Base-by-base conservation (phyloP, 78 protist genomes). In the Bigelowiella natans region DNA sequence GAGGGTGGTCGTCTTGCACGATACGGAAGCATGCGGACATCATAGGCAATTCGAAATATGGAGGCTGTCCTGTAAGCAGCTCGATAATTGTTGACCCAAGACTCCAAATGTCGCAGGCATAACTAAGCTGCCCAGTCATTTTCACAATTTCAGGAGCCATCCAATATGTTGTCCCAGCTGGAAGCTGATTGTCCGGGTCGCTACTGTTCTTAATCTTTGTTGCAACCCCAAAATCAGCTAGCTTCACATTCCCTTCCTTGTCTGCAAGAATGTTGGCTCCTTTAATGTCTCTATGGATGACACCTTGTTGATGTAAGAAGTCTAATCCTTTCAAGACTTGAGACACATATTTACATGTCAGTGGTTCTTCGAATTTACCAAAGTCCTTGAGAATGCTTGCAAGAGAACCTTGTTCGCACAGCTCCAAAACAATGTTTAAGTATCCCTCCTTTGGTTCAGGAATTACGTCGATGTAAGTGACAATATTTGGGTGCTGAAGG, bases 71-170 rank as follows among this genome's bases (percentile, higher is more conserved):
- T 1, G 97, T 95, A 11, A 97, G 82, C n/a, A 98, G 95, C 91
- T 98, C 99, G 37, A 98, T 95, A 3, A 95, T 90, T 29, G 98
- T 97, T 89, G 97, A 95, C 29, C 99, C 99, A 40, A 98, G 93
- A 82, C 97, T 94, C 97, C 98, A 96, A 40, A 98, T 96, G 63
- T 98, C 99, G 0, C 98, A 96, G 39, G 95, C 97, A 31, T 94
- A 39, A 28, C 38, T 73, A 83, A 31, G 38, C 37, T 31, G 11
- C 0, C 97, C 97, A n/a, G 88, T 84, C 92, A 96, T 63, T 39
- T 95, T 95, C 64, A 98, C 96, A 39, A 97, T 93, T 82, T 97
- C 99, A 2, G 99, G 99, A 18, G 99, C 99, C 94, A 98, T 98
- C 99, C 99, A 98, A 86, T 95, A 97, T 0, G 99, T 98, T 1